Evolutionary conservation across 2,329 filamentous ascomycete species (phyloP).

Genomic region (Sporothrix brasiliensis): DNA sequence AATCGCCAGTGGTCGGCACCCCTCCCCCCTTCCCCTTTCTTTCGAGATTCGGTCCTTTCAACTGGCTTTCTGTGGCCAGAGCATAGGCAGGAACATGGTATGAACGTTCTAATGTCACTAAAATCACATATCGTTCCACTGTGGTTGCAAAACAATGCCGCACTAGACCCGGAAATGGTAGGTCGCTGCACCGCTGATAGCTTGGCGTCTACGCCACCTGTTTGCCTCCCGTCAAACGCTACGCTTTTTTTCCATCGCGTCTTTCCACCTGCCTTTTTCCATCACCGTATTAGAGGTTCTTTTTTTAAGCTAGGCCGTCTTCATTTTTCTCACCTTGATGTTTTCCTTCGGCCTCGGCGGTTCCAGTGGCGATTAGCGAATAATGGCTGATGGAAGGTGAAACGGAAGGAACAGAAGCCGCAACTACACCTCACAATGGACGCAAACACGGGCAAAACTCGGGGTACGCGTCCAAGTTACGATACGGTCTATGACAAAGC

Average conservation of each 20-base stretch:
- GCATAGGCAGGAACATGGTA: background rate
- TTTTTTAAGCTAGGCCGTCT: background rate
- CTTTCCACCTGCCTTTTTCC: conserved; percentile 16
- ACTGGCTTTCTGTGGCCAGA: background rate
- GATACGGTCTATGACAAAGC: background rate
- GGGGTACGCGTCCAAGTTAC: background rate
- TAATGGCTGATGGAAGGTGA: conserved; percentile 28
- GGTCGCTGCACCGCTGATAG: conserved; percentile 28
- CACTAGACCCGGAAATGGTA: conserved; percentile 30
- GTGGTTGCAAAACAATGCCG: background rate
- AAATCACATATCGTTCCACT: background rate
- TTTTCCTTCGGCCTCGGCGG: background rate
- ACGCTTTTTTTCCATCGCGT: conserved; percentile 5
- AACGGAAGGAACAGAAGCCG: background rate
- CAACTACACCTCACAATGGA: background rate
- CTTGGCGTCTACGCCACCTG: conserved; percentile 26
- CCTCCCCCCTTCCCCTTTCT: background rate
- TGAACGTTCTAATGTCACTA: background rate
- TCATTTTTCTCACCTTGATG: background rate
- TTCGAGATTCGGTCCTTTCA: conserved; percentile 23
- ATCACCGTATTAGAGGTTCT: conserved; percentile 13
- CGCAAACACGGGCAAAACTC: background rate
- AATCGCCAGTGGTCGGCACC: background rate
- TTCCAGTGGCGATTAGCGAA: conserved; percentile 27
- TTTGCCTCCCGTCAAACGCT: conserved; percentile 23